These are phyloP conservation scores for Boechera retrofracta DNA, from an alignment of 345 rosid species.

Conservation along the genomic window DNA sequence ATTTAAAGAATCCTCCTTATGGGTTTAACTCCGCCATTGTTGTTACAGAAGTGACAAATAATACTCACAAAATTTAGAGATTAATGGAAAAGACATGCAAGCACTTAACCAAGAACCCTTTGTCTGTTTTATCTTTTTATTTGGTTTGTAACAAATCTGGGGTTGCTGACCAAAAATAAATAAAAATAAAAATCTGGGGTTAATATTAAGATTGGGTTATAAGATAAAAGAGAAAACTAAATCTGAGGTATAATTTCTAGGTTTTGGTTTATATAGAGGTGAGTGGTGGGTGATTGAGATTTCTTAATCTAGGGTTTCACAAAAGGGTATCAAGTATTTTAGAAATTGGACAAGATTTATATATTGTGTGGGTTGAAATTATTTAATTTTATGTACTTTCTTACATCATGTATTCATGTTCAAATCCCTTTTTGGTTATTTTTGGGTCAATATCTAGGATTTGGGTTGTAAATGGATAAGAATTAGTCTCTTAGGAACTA, in stretches of 20 bases:
- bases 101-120: conserved; percentile 9
- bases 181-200: conserved; percentile 11
- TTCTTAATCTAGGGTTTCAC: background rate
- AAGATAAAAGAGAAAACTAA: conserved; percentile 5
- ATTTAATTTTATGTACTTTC: background rate
- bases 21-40: conserved; percentile 40
- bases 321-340: background rate
- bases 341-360: background rate
- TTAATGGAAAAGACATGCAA: conserved; percentile 46
- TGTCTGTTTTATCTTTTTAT: background rate
- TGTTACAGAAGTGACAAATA: conserved; percentile 35
- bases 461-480: background rate
- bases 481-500: background rate
- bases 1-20: conserved; percentile 11
- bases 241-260: background rate
- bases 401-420: background rate
- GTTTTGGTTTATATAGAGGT: conserved; percentile 3
- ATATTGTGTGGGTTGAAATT: background rate
- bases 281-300: conserved; percentile 3
- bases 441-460: background rate
- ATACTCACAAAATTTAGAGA: conserved; percentile 23
- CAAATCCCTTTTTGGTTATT: background rate
- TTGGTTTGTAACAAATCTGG: conserved; percentile 22
- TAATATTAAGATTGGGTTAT: background rate
- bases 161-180: background rate